Evolutionary conservation across 345 rosid species (phyloP).

Genomic region (Linum lewisii): DNA sequence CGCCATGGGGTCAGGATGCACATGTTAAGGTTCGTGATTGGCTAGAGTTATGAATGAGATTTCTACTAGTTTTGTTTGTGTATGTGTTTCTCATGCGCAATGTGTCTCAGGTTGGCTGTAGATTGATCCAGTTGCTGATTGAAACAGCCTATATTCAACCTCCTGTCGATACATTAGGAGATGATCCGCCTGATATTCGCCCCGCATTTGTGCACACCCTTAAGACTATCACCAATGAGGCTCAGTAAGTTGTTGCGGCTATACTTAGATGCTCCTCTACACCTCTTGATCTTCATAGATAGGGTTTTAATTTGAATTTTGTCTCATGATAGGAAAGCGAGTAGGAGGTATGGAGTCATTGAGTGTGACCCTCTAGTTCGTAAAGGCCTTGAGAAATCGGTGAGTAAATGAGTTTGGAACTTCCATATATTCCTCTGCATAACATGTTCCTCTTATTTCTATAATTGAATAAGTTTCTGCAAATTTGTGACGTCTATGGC

Average conservation of each 20-base stretch:
- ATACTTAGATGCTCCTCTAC: slow-evolving; percentile 10
- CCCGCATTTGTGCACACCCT: slow-evolving; percentile 80
- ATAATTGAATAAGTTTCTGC: neutral
- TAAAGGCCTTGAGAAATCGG: slow-evolving; percentile 86
- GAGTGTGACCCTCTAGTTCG: slow-evolving; percentile 79
- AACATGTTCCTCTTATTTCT: slow-evolving; percentile 4
- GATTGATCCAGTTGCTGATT: slow-evolving; percentile 70
- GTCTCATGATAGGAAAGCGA: slow-evolving; percentile 42
- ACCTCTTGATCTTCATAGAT: slow-evolving; percentile 8
- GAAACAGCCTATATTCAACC: slow-evolving; percentile 90
- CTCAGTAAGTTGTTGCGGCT: slow-evolving; percentile 40
- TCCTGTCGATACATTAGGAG: slow-evolving; percentile 64
- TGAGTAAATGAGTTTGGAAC: slow-evolving; percentile 26
- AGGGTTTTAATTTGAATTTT: slow-evolving; percentile 3
- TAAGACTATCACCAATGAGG: slow-evolving; percentile 48
- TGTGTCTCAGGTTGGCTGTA: slow-evolving; percentile 67
- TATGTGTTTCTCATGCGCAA: slow-evolving; percentile 18
- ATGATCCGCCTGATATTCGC: slow-evolving; percentile 69
- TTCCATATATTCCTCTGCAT: neutral
- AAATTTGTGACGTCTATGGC: slow-evolving; percentile 12
- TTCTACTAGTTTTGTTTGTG: slow-evolving; percentile 5
- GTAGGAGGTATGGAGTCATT: slow-evolving; percentile 88
- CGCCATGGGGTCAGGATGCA: slow-evolving; percentile 90
- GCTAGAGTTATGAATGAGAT: slow-evolving; percentile 10
- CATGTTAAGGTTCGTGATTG: slow-evolving; percentile 63